Evolutionary conservation across 495 filamentous ascomycete genomes (phyloP), one percentile per base, ranked within the genome.

Genomic region (Aspergillus incahuasiensis): DNA sequence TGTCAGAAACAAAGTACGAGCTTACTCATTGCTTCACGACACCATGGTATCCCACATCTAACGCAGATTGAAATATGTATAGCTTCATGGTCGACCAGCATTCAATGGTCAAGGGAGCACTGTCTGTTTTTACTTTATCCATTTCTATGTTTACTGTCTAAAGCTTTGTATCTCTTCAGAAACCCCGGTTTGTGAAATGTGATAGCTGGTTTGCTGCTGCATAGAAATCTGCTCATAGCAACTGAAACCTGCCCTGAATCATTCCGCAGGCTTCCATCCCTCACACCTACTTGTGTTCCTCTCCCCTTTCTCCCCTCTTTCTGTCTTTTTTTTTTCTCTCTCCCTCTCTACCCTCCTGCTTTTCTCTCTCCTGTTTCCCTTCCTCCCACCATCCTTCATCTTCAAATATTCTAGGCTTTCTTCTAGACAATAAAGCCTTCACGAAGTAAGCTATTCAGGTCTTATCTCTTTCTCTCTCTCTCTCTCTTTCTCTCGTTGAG

Each of bases 311-410:
- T 41, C 35, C 44, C 38, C 54, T 28, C 21, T 46, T 45, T 56
- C 34, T 48, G 43, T 34, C 47, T 48, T 45, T 40, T 48, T 55
- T 58, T 30, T 46, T 55, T 56, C 52, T 35, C 50, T 45, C 55
- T 54, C 61, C 40, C 20, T 48, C 28, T 46, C 32, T 22, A 21
- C 34, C 13, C 34, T 35, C 34, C 25, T 28, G 52, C 42, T 19
- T n/a, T 22, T 18, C 40, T 48, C 30, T 32, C 25, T n/a, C n/a
- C n/a, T n/a, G n/a, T n/a, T n/a, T n/a, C n/a, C n/a, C n/a, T n/a
- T n/a, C n/a, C n/a, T n/a, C n/a, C n/a, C n/a, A n/a, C n/a, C n/a
- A n/a, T 24, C 20, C 39, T 44, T 28, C 20, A 40, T 38, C 18
- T 13, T 35, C 22, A 3, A 24, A 30, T 15, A 5, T 13, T 18